These are phyloP conservation scores for Arthrobotrys pseudoclavata DNA, from an alignment of 2,329 filamentous ascomycete genomes.

Conservation along the genomic window DNA sequence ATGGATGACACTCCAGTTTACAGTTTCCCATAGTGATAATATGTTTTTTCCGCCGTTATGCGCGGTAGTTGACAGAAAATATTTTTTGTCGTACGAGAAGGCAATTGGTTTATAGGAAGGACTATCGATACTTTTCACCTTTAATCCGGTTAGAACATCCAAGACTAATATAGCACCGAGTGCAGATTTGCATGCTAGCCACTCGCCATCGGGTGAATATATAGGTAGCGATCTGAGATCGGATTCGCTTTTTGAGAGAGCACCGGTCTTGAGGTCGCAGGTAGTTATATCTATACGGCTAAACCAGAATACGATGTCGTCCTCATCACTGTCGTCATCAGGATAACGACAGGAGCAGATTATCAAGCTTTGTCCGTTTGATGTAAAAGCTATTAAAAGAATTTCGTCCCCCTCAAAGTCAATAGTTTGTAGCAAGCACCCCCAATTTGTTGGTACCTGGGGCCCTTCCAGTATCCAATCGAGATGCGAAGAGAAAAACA, in stretches of 20 bases:
- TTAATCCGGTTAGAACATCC: neutral
- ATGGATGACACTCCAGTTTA: neutral
- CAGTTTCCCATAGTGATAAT: neutral
- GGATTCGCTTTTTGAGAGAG: neutral
- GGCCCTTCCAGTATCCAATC: conserved; percentile 60
- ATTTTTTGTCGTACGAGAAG: conserved; percentile 2
- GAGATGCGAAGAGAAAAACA: conserved; percentile 44
- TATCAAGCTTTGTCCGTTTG: too few relatives aligned
- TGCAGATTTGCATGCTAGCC: neutral
- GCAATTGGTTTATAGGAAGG: neutral
- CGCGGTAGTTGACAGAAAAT: neutral
- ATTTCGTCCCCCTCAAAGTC: too few relatives aligned
- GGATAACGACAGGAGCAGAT: too few relatives aligned
- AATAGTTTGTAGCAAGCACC: neutral
- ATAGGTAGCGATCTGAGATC: neutral
- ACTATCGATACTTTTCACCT: neutral
- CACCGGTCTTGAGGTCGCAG: neutral
- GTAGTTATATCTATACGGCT: too few relatives aligned
- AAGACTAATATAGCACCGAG: neutral
- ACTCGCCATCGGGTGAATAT: neutral
- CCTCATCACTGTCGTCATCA: too few relatives aligned
- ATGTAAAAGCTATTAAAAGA: too few relatives aligned
- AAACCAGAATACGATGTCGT: too few relatives aligned
- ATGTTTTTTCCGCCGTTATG: neutral
- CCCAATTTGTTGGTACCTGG: conserved; percentile 20